Percentiles rank a stretch among this genome's conserved stretches.
Evolutionary conservation across 768 basidiomycete genomes (phyloP).

Genomic region (Suillus discolor): DNA sequence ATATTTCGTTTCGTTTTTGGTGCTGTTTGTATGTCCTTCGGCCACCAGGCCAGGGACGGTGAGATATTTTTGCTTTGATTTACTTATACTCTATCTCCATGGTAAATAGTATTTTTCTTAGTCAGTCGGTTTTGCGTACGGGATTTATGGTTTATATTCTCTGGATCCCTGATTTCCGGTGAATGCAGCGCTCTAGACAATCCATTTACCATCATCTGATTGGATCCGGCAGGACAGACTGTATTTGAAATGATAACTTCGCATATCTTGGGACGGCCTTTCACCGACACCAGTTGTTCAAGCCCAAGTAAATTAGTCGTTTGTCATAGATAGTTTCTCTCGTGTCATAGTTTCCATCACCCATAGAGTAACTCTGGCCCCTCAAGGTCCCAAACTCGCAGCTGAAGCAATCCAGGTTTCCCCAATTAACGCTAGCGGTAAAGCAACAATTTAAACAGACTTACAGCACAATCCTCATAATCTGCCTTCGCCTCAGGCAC

Average conservation of each 20-base stretch:
- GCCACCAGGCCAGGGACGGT: background rate
- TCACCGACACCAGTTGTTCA: no score
- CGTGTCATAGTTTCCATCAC: no score
- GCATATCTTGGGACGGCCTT: no score
- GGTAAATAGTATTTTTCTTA: background rate
- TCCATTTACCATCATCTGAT: background rate
- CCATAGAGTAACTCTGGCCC: background rate
- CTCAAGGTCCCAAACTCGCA: constrained; percentile 64
- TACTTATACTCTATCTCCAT: no score
- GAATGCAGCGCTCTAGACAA: background rate
- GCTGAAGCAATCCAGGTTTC: constrained; percentile 67
- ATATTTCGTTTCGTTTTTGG: background rate
- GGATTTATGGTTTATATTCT: background rate
- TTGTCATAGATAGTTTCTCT: background rate
- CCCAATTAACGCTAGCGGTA: constrained; percentile 7
- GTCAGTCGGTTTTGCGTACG: background rate
- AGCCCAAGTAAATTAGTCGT: background rate
- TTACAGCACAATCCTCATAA: constrained; percentile 67
- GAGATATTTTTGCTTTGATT: no score
- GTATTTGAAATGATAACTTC: no score
- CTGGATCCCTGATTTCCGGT: background rate
- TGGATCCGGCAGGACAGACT: no score
- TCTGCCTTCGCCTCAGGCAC: constrained; percentile 54
- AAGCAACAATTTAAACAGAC: constrained; percentile 27
- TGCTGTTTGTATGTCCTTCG: background rate